These are phyloP conservation scores for Hypomontagnella monticulosa DNA, from an alignment of 495 filamentous ascomycete genomes.

Conservation along the genomic window DNA sequence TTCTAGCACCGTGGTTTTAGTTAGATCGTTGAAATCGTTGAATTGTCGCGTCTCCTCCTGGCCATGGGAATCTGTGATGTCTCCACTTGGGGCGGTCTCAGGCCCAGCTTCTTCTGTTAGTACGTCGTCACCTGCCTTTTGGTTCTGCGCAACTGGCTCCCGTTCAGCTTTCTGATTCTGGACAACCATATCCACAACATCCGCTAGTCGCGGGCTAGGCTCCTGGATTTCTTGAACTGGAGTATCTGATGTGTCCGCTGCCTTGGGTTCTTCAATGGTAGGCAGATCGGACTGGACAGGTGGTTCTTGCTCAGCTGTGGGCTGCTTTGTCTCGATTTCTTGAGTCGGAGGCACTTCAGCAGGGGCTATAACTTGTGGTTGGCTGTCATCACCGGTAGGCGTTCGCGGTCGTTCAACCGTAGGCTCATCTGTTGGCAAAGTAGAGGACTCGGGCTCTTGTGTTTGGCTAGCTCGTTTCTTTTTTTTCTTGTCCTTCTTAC, in stretches of 20 bases:
- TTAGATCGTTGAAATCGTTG: conserved; percentile 4
- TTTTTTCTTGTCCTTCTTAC: conserved; percentile 49
- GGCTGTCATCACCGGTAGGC: conserved; percentile 7
- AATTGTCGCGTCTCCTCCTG: conserved; percentile 14
- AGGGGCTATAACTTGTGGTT: conserved; percentile 1
- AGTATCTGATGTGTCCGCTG: neutral
- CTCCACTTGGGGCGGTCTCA: conserved; percentile 10
- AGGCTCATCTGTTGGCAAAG: conserved; percentile 16
- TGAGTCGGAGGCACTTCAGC: conserved; percentile 8
- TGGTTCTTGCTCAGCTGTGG: conserved; percentile 6
- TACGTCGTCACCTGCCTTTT: conserved; percentile 20
- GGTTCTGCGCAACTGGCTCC: conserved; percentile 4
- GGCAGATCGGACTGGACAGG: conserved; percentile 1
- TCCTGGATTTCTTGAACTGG: conserved; percentile 6
- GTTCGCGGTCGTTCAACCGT: conserved; percentile 11
- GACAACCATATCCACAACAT: conserved; percentile 3
- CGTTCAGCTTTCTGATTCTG: conserved; percentile 13
- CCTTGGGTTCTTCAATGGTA: conserved; percentile 3
- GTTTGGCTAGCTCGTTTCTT: conserved; percentile 34
- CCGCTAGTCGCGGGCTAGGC: conserved; percentile 3
- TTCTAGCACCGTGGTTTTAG: conserved; percentile 10
- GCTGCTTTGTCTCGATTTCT: conserved; percentile 10
- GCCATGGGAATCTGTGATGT: conserved; percentile 5
- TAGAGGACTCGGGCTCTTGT: conserved; percentile 20
- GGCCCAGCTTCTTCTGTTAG: conserved; percentile 1